Percentiles rank a stretch among this genome's conserved stretches.
Conservation (phyloP, 495 filamentous ascomycete genomes). For the Neurospora tetraspora region DNA sequence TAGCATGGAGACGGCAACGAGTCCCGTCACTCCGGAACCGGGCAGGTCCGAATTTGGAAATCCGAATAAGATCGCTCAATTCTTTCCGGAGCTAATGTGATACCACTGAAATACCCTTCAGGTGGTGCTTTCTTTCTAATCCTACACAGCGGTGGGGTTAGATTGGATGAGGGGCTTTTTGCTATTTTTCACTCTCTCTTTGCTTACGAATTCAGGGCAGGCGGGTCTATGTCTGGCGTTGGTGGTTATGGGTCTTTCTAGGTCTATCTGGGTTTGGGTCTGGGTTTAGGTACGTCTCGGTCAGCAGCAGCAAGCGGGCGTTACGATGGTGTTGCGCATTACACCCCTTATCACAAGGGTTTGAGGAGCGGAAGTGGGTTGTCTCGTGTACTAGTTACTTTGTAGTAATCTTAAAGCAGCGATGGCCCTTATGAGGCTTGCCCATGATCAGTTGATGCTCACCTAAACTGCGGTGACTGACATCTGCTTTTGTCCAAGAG, state of each 20-base stretch:
- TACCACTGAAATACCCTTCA: background rate
- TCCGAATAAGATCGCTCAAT: constrained; percentile 27
- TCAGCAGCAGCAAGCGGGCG: background rate
- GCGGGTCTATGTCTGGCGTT: background rate
- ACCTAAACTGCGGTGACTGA: background rate
- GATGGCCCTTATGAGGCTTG: background rate
- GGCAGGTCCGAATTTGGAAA: constrained; percentile 23
- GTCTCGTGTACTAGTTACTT: background rate
- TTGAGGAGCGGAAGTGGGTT: background rate
- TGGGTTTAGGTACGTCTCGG: background rate
- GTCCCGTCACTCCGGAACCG: constrained; percentile 19
- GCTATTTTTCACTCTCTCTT: background rate
- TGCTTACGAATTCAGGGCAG: background rate
- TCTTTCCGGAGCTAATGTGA: constrained; percentile 25
- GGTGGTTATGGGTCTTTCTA: background rate
- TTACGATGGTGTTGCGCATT: background rate
- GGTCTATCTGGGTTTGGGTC: background rate
- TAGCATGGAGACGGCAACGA: constrained; percentile 3
- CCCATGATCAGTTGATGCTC: background rate
- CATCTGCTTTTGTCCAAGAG: background rate
- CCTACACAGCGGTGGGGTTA: background rate
- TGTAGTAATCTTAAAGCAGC: background rate
- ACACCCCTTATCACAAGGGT: background rate
- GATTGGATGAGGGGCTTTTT: background rate
- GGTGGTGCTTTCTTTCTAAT: background rate